These are phyloP conservation scores for Penicillium sp. DNA, from an alignment of 2,329 filamentous ascomycete species.

Conservation along the genomic window DNA sequence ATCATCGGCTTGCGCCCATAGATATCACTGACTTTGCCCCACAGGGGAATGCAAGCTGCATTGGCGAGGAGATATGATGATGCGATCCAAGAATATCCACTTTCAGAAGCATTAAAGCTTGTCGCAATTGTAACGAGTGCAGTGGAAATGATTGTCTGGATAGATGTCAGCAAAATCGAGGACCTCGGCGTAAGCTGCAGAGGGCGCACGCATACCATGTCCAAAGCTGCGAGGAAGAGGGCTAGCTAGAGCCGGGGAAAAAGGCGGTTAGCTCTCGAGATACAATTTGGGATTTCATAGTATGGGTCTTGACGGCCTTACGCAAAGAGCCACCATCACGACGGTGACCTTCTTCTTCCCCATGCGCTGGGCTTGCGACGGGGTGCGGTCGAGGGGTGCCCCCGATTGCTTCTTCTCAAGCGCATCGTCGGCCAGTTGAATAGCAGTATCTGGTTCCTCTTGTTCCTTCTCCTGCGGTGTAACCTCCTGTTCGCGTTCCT, in stretches of 20 bases:
- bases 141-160: slow-evolving; percentile 46
- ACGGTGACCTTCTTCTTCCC: slow-evolving; percentile 41
- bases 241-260: slow-evolving; percentile 46
- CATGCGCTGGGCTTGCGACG: slow-evolving; percentile 40
- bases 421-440: slow-evolving; percentile 4
- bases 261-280: slow-evolving; percentile 11
- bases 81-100: slow-evolving; percentile 50
- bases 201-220: slow-evolving; percentile 46
- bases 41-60: slow-evolving; percentile 53
- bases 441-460: background rate
- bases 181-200: background rate
- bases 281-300: slow-evolving; percentile 21
- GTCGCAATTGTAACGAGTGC: slow-evolving; percentile 46
- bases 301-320: too few relatives aligned
- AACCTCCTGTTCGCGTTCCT: too few relatives aligned
- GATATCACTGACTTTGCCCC: slow-evolving; percentile 65
- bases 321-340: slow-evolving; percentile 44
- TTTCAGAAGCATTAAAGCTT: slow-evolving; percentile 43
- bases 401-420: slow-evolving; percentile 20
- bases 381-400: slow-evolving; percentile 29
- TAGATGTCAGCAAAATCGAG: slow-evolving; percentile 6
- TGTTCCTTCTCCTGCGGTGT: slow-evolving; percentile 5
- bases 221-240: slow-evolving; percentile 59
- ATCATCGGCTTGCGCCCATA: slow-evolving; percentile 64
- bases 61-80: slow-evolving; percentile 48